Base-by-base conservation (phyloP, 371 early-diverging fungal genomes). In the Furculomyces boomerangus region DNA sequence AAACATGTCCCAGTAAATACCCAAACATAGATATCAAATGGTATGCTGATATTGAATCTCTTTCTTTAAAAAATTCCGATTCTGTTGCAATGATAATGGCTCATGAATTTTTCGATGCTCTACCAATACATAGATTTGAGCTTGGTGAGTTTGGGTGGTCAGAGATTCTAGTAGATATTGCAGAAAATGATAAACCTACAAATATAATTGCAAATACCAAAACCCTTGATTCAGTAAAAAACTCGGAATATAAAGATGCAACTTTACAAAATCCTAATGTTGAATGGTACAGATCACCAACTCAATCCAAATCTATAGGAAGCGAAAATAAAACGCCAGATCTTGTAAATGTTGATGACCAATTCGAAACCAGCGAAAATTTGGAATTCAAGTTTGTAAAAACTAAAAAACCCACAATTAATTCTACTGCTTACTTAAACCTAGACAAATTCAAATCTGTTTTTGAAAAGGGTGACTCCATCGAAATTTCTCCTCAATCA, bases 31-130 rank as follows among this genome's bases (percentile, higher is more conserved):
- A 13, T 8, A 45, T 45, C 45, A 45, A 45, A 24, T 45, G 45
- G 45, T 45, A 45, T 22, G n/a, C 5, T 22, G 26, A 45, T n/a
- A 8, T 45, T 45, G 45, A 45, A 3, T 20, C 20, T 8, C 13
- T 45, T 45, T 7, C 3, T 8, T 26, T 45, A 27, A 30, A 49
- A 49, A 60, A 50, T 41, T 45, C 49, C 25, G 59, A 55, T 20
- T 60, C 66, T 22, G 7, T 35, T 35, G 35, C 35, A 16, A 37
- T 62, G 14, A 59, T 64, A 16, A 55, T 71, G 46, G 71, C 94
- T 0, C 93, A 96, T 70, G 97, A 96, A 68, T 93, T 94, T 48
- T 92, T 97, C 70, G 97, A 97, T 62, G 96, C 97, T 1, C 66
- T 97, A 31, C 93, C 97, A 0, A 74, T 95, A 29, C 83, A 86